Conservation (phyloP, 106 monocot species). For the Acorus gramineus region DNA sequence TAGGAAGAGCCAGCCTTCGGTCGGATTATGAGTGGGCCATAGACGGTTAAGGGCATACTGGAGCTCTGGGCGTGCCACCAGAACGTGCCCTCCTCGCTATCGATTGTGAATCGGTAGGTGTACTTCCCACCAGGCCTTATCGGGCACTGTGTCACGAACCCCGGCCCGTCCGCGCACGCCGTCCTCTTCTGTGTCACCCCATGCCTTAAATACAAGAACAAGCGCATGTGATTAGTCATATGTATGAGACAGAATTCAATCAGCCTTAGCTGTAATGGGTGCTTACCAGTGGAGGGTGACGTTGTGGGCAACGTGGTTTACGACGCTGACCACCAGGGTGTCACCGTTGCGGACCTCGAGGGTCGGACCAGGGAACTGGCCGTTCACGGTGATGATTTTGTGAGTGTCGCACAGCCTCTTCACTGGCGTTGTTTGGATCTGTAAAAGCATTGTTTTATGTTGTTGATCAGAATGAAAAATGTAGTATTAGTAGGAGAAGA, state of each 20-base stretch:
- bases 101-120: constrained; percentile 49
- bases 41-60: constrained; percentile 53
- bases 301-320: constrained; percentile 44
- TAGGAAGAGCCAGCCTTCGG: constrained; percentile 24
- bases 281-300: constrained; percentile 64
- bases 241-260: background rate
- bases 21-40: constrained; percentile 46
- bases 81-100: constrained; percentile 50
- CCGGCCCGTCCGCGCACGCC: constrained; percentile 58
- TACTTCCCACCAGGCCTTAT: constrained; percentile 44
- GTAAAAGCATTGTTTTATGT: background rate
- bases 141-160: constrained; percentile 61
- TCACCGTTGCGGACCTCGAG: constrained; percentile 49
- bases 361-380: constrained; percentile 58
- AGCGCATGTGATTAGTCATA: too few species aligned
- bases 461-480: background rate
- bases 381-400: constrained; percentile 57
- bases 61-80: constrained; percentile 75
- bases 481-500: too few species aligned
- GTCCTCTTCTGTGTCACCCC: constrained; percentile 47
- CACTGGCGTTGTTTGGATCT: constrained; percentile 54
- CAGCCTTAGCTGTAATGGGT: background rate
- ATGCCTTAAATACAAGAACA: constrained; percentile 22
- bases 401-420: constrained; percentile 66
- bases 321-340: constrained; percentile 42